These are phyloP conservation scores for Pichia cabralensis DNA, from an alignment of 805 yeast species.

Conservation along the genomic window DNA sequence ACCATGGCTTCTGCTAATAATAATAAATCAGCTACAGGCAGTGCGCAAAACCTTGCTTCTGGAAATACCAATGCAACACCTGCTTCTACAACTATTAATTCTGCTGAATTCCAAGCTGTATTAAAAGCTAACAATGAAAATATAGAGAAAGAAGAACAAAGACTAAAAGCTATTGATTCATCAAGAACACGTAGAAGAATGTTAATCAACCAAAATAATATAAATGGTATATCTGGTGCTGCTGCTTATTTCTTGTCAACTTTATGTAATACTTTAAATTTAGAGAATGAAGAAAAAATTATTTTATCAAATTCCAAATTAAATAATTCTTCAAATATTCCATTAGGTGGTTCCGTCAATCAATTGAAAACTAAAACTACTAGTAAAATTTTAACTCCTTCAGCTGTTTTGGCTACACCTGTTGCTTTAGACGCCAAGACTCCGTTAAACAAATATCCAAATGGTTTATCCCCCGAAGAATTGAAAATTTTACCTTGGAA, in stretches of 20 bases:
- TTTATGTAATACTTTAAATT: conserved; percentile 38
- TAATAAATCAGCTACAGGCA: too few species aligned
- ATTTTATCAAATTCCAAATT: conserved; percentile 11
- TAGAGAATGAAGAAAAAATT: conserved; percentile 30
- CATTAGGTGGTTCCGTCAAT: conserved; percentile 1
- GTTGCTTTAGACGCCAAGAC: conserved; percentile 26
- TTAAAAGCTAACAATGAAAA: conserved; percentile 23
- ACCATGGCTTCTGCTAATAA: not conserved
- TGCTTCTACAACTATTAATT: conserved; percentile 11
- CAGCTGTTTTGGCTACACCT: conserved; percentile 31
- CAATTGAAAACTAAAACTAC: not conserved
- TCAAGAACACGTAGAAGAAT: conserved; percentile 37
- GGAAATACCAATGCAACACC: not conserved
- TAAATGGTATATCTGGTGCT: conserved; percentile 31
- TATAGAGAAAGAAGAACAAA: conserved; percentile 21
- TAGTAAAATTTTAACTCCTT: conserved; percentile 24
- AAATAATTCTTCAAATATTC: not conserved
- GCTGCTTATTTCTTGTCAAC: conserved; percentile 41
- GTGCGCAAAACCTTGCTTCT: too few species aligned
- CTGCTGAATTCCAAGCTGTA: conserved; percentile 16
- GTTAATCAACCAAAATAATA: conserved; percentile 14
- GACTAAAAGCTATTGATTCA: conserved; percentile 25
- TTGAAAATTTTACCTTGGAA: conserved; percentile 15
- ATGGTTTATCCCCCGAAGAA: conserved; percentile 1
- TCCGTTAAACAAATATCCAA: conserved; percentile 13